Conservation (phyloP, 805 yeast species). For the Saturnispora halmiae region DNA sequence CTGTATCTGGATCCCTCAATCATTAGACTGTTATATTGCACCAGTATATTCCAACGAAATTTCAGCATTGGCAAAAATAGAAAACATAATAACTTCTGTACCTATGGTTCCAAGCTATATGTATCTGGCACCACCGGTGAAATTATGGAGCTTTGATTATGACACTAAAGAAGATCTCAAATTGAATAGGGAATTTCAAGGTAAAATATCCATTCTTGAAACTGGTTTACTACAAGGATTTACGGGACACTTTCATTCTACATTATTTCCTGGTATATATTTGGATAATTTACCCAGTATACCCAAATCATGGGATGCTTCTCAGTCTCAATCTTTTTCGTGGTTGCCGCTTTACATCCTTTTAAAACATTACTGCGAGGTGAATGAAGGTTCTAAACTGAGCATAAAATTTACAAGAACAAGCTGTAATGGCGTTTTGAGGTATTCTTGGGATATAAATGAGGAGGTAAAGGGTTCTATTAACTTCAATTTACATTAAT, state of each 20-base stretch:
- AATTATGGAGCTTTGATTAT: constrained; percentile 55
- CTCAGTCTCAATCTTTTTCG: constrained; percentile 31
- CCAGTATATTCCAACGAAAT: constrained; percentile 59
- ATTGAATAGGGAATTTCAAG: neutral
- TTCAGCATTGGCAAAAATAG: constrained; percentile 28
- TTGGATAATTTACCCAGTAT: constrained; percentile 40
- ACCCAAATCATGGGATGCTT: constrained; percentile 7
- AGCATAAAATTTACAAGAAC: neutral
- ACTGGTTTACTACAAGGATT: constrained; percentile 58
- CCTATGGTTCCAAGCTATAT: constrained; percentile 21
- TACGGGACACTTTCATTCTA: constrained; percentile 66
- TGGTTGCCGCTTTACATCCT: constrained; percentile 60
- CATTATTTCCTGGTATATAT: constrained; percentile 48
- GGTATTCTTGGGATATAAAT: constrained; percentile 17
- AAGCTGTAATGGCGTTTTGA: constrained; percentile 10
- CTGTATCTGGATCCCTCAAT: constrained; percentile 56
- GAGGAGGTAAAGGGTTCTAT: constrained; percentile 23
- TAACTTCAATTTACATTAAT: neutral
- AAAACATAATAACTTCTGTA: constrained; percentile 18
- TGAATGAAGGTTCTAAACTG: neutral
- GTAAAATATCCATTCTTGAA: neutral
- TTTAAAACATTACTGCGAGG: neutral
- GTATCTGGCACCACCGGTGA: constrained; percentile 32
- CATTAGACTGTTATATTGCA: constrained; percentile 49
- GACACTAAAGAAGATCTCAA: neutral